Base-by-base conservation (phyloP, 2,329 filamentous ascomycete genomes). In the Fusarium miscanthi region DNA sequence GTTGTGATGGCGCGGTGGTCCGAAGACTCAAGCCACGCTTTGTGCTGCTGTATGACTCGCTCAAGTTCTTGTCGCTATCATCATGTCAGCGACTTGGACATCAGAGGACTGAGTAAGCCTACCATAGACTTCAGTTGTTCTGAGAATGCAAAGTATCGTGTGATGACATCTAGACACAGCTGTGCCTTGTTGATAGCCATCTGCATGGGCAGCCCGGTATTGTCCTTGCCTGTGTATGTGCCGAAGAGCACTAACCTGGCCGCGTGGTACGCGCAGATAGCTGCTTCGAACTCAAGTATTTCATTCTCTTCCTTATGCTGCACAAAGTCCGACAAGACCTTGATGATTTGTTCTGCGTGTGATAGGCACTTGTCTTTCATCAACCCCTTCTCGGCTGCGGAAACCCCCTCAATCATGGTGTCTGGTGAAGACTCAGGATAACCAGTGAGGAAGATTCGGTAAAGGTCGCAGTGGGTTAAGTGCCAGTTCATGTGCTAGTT, bases 391-490 rank as follows among this genome's bases (percentile, higher is more conserved):
- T 78, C 76, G 1, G 73, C 31, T 6, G 63, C 54, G 67, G 77
- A 45, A 69, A 77, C 72, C 74, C 82, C 70, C 75, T 78, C 81
- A 5, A 76, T 67, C 2, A 75, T 68, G 10, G 80, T 76, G 25
- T 82, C 78, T 5, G 75, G 83, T 0, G 83, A 81, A 1, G 82
- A 80, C 49, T 85, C 83, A 7, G 80, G 81, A 46, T 82, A 85
- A 17, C 80, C 81, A 4, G 79, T 78, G 6, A 85, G 71, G 8
- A 84, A 79, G n/a, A 84, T 79, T 5, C 84, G 82, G 59, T 85
- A 85, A 8, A 85, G 66, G 52, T 85, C 84, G 69, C 82, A 84
- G 58, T 85, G 80, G 16, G 80, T 82, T 51, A 85, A 83, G 23
- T 85, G 82, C 75, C 80, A 85, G 2, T 74, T 78, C 74, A 78